Evolutionary conservation across 495 filamentous ascomycete genomes (phyloP).

Genomic region (Tuber borchii): DNA sequence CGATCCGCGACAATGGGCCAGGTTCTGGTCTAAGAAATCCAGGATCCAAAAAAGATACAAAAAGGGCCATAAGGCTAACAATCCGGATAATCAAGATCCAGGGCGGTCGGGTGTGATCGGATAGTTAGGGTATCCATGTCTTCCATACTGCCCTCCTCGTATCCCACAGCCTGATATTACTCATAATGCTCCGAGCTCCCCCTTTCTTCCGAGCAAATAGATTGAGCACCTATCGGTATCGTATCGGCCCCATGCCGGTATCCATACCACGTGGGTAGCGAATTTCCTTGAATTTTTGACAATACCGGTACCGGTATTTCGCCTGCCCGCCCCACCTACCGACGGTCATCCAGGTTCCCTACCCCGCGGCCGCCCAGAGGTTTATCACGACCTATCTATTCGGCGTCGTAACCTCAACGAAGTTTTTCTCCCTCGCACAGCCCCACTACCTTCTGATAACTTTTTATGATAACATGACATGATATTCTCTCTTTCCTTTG

Average conservation of each 20-base stretch:
- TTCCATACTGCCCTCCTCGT: not conserved
- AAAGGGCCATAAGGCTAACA: not conserved
- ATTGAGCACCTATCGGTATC: not conserved
- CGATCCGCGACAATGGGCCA: not conserved
- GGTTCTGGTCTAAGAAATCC: not conserved
- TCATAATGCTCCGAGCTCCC: not conserved
- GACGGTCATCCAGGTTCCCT: not conserved
- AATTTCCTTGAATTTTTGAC: not conserved
- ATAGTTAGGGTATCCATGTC: not conserved
- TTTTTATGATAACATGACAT: not conserved
- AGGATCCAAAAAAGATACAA: not conserved
- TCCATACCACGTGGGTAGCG: not conserved
- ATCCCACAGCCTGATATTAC: not conserved
- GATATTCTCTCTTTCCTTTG: slow-evolving; percentile 8
- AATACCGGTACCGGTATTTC: no score
- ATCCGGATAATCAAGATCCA: not conserved
- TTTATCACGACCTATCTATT: not conserved
- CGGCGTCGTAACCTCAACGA: not conserved
- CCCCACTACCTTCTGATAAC: not conserved
- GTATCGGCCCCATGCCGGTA: not conserved
- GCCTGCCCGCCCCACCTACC: not conserved
- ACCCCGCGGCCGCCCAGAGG: not conserved
- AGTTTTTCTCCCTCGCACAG: no score
- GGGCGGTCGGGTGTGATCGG: not conserved
- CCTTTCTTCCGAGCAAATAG: not conserved